These are phyloP conservation scores for Collybia mongolica DNA, from an alignment of 768 basidiomycete species.

Conservation along the genomic window DNA sequence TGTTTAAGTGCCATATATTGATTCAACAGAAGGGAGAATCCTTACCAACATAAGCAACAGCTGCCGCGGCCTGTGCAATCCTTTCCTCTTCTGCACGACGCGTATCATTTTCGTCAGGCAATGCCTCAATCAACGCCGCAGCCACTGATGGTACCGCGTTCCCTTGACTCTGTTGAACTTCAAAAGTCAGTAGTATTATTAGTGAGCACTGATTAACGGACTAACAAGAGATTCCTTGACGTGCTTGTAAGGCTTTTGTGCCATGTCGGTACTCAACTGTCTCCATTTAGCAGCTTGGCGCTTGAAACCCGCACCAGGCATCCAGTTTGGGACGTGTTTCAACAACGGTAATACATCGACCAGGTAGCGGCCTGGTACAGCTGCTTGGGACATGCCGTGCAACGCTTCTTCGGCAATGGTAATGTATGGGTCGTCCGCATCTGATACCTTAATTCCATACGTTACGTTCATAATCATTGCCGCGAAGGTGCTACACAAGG, in stretches of 20 bases:
- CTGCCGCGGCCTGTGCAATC: slow-evolving; percentile 13
- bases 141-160: slow-evolving; percentile 13
- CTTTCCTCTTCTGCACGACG: slow-evolving; percentile 10
- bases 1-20: too few relatives aligned
- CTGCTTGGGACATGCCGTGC: slow-evolving; percentile 11
- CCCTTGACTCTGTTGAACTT: slow-evolving; percentile 9
- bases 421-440: slow-evolving; percentile 13
- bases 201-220: background rate
- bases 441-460: slow-evolving; percentile 15
- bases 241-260: slow-evolving; percentile 12
- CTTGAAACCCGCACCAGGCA: slow-evolving; percentile 10
- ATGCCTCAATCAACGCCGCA: slow-evolving; percentile 8
- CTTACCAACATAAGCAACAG: slow-evolving; percentile 14
- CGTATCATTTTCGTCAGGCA: slow-evolving; percentile 9
- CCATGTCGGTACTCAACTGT: slow-evolving; percentile 10
- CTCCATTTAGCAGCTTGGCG: slow-evolving; percentile 12
- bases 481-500: slow-evolving; percentile 8
- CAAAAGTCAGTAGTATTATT: background rate
- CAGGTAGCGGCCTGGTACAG: slow-evolving; percentile 14
- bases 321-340: background rate
- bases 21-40: background rate
- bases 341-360: slow-evolving; percentile 12
- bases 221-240: slow-evolving; percentile 14
- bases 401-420: slow-evolving; percentile 15
- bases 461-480: slow-evolving; percentile 16